phyloP scores from a whole-genome alignment of 306 rosid species.

The Sechiopsis laciniata region DNA sequence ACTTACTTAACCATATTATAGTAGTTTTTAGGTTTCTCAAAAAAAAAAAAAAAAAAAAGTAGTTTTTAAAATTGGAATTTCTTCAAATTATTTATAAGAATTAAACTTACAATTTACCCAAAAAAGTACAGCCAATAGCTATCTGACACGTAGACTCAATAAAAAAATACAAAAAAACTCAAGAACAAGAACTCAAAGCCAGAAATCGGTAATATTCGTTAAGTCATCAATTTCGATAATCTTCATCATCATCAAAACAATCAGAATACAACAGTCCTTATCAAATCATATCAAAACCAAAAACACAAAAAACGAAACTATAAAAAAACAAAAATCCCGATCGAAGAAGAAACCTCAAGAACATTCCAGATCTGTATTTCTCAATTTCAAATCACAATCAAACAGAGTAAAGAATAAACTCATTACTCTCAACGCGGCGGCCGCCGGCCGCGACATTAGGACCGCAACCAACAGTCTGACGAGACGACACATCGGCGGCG shows the following conservation, averaged over 20 bases:
- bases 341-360: not conserved
- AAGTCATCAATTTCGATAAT: not conserved
- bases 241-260: not conserved
- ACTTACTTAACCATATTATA: too few species aligned
- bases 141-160: too few species aligned
- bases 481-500: conserved; percentile 6
- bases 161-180: not conserved
- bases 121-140: too few species aligned
- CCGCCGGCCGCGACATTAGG: conserved; percentile 10
- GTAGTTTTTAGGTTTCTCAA: too few species aligned
- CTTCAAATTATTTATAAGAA: too few species aligned
- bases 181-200: not conserved
- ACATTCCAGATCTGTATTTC: not conserved
- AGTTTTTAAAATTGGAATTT: too few species aligned
- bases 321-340: not conserved
- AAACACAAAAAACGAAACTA: not conserved
- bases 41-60: too few species aligned
- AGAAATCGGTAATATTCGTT: not conserved
- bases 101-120: too few species aligned
- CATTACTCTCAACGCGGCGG: conserved; percentile 20
- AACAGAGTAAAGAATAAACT: conserved; percentile 52
- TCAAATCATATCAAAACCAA: not conserved
- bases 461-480: conserved; percentile 27
- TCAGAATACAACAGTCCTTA: not conserved
- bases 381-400: conserved; percentile 21